These are phyloP conservation scores for Sclerotinia spermophila DNA, from an alignment of 2,329 filamentous ascomycete genomes.

Conservation along the genomic window DNA sequence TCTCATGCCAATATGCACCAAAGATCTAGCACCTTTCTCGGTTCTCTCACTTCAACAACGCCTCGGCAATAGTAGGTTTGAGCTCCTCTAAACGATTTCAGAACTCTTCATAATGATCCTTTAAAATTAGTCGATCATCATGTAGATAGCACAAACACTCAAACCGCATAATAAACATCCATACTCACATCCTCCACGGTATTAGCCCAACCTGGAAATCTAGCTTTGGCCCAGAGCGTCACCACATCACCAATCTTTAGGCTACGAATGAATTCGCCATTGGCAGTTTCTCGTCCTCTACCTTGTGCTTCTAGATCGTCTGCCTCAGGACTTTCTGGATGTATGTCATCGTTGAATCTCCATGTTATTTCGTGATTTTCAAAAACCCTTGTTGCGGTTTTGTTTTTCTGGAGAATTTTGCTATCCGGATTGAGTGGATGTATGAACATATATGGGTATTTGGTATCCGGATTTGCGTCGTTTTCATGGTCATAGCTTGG, in stretches of 20 bases:
- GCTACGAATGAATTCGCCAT: slow-evolving; percentile 53
- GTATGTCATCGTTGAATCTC: slow-evolving; percentile 48
- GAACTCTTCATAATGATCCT: neutral
- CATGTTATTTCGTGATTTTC: slow-evolving; percentile 50
- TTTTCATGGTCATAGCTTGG: slow-evolving; percentile 12
- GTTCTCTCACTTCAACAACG: neutral
- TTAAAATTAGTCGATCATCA: neutral
- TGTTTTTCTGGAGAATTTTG: slow-evolving; percentile 46
- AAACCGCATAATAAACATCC: slow-evolving; percentile 57
- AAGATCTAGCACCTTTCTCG: neutral
- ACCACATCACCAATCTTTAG: slow-evolving; percentile 39
- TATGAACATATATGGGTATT: slow-evolving; percentile 34
- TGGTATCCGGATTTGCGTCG: neutral
- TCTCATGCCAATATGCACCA: neutral
- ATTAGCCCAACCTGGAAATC: slow-evolving; percentile 54
- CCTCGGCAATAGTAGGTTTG: neutral
- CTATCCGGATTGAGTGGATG: slow-evolving; percentile 40
- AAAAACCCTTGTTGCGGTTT: slow-evolving; percentile 40
- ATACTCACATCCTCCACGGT: slow-evolving; percentile 47
- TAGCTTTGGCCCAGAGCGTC: slow-evolving; percentile 29
- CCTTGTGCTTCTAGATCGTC: slow-evolving; percentile 41
- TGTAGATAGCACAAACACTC: neutral
- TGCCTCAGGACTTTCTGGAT: slow-evolving; percentile 43
- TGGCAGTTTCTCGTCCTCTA: slow-evolving; percentile 48
- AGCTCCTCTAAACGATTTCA: neutral